A percentile compares a stretch with the other conserved stretches of the same genome.
phyloP scores from a whole-genome alignment of 495 filamentous ascomycete genomes.

The Neurospora cerealis region DNA sequence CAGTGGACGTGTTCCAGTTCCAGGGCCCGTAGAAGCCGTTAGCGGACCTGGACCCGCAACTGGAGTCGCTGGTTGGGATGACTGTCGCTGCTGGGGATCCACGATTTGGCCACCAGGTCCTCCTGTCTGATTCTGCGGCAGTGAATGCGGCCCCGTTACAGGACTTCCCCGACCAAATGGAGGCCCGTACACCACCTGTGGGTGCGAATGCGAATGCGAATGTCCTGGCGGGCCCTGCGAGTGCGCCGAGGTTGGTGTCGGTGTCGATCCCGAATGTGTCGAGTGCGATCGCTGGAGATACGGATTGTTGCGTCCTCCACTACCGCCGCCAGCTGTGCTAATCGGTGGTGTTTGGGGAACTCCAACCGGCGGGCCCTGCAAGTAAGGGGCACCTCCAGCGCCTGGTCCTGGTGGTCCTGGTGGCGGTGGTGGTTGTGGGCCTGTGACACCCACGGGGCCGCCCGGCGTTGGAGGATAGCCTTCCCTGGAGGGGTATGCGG shows the following conservation, averaged over 20 bases:
- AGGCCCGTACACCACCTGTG: constrained; percentile 34
- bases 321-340: constrained; percentile 36
- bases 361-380: constrained; percentile 25
- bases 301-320: constrained; percentile 17
- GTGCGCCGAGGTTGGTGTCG: constrained; percentile 48
- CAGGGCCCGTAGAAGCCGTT: background rate
- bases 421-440: constrained; percentile 11
- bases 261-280: constrained; percentile 33
- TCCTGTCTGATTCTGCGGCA: constrained; percentile 1
- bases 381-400: constrained; percentile 26
- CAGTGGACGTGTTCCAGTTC: background rate
- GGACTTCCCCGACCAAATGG: constrained; percentile 46
- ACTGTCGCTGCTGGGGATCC: constrained; percentile 35
- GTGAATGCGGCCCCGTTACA: constrained; percentile 32
- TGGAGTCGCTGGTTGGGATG: constrained; percentile 47
- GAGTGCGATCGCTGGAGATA: constrained; percentile 33
- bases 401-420: background rate
- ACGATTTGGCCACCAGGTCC: constrained; percentile 3
- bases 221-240: constrained; percentile 38
- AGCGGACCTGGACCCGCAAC: constrained; percentile 33
- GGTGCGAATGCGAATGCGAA: constrained; percentile 37
- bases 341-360: constrained; percentile 44
- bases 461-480: constrained; percentile 33
- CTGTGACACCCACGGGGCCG: constrained; percentile 30
- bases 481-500: constrained; percentile 33